A percentile compares a stretch with the other conserved stretches of the same genome.
These are phyloP conservation scores for Acanthamoeba royreba DNA, from an alignment of 208 protist species.

Conservation along the genomic window DNA sequence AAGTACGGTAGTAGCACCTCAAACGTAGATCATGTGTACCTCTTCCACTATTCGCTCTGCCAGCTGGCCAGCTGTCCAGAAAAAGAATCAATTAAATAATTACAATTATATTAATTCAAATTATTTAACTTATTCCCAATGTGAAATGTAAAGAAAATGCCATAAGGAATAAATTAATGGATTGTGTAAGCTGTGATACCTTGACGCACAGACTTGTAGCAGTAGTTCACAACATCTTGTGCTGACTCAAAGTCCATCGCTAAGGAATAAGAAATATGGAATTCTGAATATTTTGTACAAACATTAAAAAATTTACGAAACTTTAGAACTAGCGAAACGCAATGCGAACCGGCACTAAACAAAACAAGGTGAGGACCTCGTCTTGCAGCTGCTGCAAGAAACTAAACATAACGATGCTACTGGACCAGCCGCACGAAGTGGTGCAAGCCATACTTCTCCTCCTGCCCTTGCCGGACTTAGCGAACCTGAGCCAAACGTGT, in stretches of 20 bases:
- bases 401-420: too few relatives aligned
- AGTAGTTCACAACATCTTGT: conserved; percentile 14
- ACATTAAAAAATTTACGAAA: too few relatives aligned
- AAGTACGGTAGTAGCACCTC: background rate
- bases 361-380: too few relatives aligned
- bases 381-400: too few relatives aligned
- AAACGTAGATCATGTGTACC: background rate
- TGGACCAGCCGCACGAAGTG: background rate
- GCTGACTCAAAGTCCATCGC: background rate
- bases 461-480: background rate
- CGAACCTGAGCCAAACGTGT: background rate
- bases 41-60: background rate
- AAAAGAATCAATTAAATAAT: too few relatives aligned
- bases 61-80: background rate
- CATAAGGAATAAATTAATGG: too few relatives aligned
- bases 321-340: too few relatives aligned
- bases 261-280: background rate
- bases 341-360: too few relatives aligned
- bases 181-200: background rate
- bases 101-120: too few relatives aligned
- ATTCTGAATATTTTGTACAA: background rate
- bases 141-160: too few relatives aligned
- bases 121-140: too few relatives aligned
- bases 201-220: background rate
- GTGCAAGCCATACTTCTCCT: background rate